phyloP scores from a whole-genome alignment of 768 basidiomycete species.

The Amyloporia xantha region DNA sequence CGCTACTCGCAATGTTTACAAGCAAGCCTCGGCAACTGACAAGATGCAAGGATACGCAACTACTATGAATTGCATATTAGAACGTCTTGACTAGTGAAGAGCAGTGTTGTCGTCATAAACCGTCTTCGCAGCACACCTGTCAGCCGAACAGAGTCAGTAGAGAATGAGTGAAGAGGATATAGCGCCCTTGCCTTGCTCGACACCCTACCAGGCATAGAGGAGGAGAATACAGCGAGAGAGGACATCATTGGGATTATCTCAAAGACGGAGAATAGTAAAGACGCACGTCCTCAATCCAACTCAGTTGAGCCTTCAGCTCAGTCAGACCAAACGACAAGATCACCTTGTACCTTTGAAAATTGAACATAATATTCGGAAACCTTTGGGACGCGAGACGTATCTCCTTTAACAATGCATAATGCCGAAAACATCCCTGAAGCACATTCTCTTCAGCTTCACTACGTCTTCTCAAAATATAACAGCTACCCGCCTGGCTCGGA shows the following conservation, averaged over 20 bases:
- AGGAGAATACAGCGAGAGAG: too few species aligned
- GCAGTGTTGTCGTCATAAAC: background rate
- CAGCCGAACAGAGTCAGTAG: background rate
- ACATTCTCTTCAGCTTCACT: background rate
- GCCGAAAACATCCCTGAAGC: slow-evolving; percentile 26
- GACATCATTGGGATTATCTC: too few species aligned
- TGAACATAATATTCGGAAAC: slow-evolving; percentile 18
- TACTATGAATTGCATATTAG: background rate
- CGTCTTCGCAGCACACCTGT: background rate
- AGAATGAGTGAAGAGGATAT: background rate
- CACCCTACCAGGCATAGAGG: background rate
- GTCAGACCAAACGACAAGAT: slow-evolving; percentile 38
- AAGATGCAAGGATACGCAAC: too few species aligned
- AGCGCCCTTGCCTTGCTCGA: background rate
- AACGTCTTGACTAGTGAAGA: background rate
- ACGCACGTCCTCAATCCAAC: slow-evolving; percentile 32
- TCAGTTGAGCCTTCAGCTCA: slow-evolving; percentile 38
- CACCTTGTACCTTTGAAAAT: slow-evolving; percentile 31
- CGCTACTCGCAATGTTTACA: too few species aligned
- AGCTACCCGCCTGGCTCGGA: slow-evolving; percentile 22
- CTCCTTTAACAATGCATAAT: slow-evolving; percentile 28
- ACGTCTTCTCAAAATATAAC: background rate
- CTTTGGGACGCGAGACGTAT: slow-evolving; percentile 24
- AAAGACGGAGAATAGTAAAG: background rate
- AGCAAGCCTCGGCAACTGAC: too few species aligned